Conservation (phyloP, 1,284 basidiomycete genomes). For the Apiotrichum brassicae region DNA sequence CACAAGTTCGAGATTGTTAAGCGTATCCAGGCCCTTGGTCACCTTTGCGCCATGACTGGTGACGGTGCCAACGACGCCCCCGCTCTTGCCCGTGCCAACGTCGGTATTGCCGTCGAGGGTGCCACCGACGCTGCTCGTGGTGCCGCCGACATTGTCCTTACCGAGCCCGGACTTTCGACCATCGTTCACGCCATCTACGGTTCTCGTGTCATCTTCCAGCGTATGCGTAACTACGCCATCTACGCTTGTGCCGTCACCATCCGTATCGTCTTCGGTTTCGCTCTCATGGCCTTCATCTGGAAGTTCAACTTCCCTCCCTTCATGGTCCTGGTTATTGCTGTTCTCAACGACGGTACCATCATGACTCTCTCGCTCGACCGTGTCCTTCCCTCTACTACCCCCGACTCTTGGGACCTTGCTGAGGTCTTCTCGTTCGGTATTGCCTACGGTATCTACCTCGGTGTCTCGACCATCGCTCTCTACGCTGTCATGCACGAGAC, state of each 20-base stretch:
- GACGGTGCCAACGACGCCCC: conserved; percentile 97
- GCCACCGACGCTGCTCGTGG: conserved; percentile 91
- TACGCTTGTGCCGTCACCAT: conserved; percentile 92
- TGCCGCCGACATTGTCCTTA: conserved; percentile 91
- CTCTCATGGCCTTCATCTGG: conserved; percentile 91
- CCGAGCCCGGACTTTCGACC: conserved; percentile 91
- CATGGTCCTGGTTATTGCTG: conserved; percentile 97
- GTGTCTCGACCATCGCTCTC: conserved; percentile 75
- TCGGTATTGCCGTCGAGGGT: conserved; percentile 96
- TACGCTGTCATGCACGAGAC: conserved; percentile 82
- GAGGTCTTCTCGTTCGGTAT: conserved; percentile 95
- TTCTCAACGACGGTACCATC: conserved; percentile 96
- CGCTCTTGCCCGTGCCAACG: conserved; percentile 86
- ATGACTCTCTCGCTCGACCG: conserved; percentile 98
- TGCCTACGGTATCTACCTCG: conserved; percentile 90
- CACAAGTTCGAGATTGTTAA: conserved; percentile 92
- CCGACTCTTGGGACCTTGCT: conserved; percentile 90
- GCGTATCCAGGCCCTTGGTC: conserved; percentile 83
- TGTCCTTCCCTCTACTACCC: conserved; percentile 83
- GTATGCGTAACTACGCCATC: conserved; percentile 95
- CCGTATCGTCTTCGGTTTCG: conserved; percentile 97
- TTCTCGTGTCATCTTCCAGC: conserved; percentile 93
- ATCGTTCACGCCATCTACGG: conserved; percentile 94
- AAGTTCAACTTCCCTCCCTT: conserved; percentile 98
- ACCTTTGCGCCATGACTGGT: conserved; percentile 87